Conservation (phyloP, 495 filamentous ascomycete species). For the Hyphodiscus hymeniophilus region DNA sequence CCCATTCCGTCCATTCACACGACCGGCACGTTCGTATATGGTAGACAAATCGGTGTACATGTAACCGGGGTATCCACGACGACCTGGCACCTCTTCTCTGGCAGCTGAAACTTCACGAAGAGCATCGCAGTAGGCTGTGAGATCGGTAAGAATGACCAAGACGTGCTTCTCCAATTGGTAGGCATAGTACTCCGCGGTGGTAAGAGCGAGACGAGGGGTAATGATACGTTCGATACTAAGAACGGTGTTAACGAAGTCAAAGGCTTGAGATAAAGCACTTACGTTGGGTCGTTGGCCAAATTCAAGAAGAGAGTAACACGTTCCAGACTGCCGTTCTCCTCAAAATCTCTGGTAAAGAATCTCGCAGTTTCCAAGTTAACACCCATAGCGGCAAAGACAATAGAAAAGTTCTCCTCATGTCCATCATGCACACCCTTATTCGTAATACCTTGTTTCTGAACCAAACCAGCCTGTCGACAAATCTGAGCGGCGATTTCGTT, state of each 20-base stretch:
- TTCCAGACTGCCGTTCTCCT: conserved; percentile 98
- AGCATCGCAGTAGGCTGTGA: conserved; percentile 97
- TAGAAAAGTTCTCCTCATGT: conserved; percentile 98
- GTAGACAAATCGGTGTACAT: conserved; percentile 99
- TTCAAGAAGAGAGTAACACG: conserved; percentile 96
- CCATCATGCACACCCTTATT: conserved; percentile 95
- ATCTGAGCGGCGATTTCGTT: conserved; percentile 99
- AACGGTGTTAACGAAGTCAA: conserved; percentile 18
- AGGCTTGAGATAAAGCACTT: conserved; percentile 24
- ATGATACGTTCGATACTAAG: conserved; percentile 97
- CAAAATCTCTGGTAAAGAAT: conserved; percentile 98
- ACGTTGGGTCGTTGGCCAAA: conserved; percentile 98
- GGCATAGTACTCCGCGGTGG: conserved; percentile 98
- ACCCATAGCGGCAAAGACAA: conserved; percentile 99
- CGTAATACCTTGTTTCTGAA: conserved; percentile 62
- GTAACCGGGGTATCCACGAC: conserved; percentile 99
- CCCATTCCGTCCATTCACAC: conserved; percentile 94
- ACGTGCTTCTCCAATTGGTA: conserved; percentile 99
- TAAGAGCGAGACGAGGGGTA: conserved; percentile 95
- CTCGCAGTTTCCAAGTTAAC: conserved; percentile 98
- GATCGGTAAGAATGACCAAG: conserved; percentile 94
- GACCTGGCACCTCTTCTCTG: conserved; percentile 97
- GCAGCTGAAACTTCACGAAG: conserved; percentile 97
- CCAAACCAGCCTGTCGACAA: conserved; percentile 89
- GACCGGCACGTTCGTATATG: conserved; percentile 98